These are phyloP conservation scores for Colletotrichum sp. DNA, from an alignment of 2,329 filamentous ascomycete species.

Conservation along the genomic window DNA sequence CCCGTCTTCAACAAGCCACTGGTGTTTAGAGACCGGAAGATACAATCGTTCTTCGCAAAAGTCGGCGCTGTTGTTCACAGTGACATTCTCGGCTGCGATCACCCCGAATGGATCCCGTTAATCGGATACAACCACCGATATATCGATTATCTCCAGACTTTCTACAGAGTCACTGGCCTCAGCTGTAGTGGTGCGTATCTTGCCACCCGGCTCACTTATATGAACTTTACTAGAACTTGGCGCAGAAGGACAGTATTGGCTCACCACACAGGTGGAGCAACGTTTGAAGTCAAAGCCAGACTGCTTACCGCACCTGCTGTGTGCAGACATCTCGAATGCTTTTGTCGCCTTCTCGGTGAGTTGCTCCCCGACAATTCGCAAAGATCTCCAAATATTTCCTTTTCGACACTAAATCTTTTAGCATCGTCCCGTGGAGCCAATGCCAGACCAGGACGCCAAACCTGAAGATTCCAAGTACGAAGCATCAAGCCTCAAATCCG, in stretches of 20 bases:
- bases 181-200: neutral
- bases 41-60: neutral
- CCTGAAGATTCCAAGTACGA: neutral
- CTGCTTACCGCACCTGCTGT: neutral
- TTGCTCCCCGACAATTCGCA: neutral
- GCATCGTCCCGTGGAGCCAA: neutral
- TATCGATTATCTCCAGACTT: neutral
- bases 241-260: neutral
- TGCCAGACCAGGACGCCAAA: neutral
- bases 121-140: neutral
- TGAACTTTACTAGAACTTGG: neutral
- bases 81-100: neutral
- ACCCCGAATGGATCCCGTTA: neutral
- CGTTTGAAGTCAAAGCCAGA: neutral
- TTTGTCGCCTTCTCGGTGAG: neutral
- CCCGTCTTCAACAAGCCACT: neutral
- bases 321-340: neutral
- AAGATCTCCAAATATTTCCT: neutral
- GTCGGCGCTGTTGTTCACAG: neutral
- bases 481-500: neutral
- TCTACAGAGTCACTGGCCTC: neutral
- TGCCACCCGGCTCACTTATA: accelerated
- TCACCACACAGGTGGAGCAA: neutral
- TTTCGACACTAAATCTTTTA: neutral
- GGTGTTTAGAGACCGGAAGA: neutral